Evolutionary conservation across 2,329 filamentous ascomycete genomes (phyloP).

Genomic region (Neonectria sp.): DNA sequence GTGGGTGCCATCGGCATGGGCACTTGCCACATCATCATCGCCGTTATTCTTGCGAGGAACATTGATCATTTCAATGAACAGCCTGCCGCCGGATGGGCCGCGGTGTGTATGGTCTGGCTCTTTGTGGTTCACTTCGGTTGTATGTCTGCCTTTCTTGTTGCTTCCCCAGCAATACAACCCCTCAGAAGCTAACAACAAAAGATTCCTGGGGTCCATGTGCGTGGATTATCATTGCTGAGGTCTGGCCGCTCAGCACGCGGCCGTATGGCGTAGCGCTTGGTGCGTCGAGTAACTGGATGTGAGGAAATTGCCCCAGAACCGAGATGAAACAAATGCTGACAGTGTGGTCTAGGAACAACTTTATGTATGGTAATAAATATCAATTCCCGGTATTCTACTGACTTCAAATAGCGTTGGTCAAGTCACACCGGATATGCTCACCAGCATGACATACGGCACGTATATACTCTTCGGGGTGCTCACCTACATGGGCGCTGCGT

Average conservation of each 20-base stretch:
- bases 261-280: slow-evolving; percentile 81
- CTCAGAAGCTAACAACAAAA: not conserved
- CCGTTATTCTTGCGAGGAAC: slow-evolving; percentile 76
- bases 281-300: slow-evolving; percentile 75
- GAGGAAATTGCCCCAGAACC: not conserved
- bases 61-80: slow-evolving; percentile 71
- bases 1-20: slow-evolving; percentile 80
- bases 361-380: slow-evolving; percentile 55
- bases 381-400: not conserved
- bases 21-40: slow-evolving; percentile 79
- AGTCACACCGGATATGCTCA: slow-evolving; percentile 78
- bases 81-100: slow-evolving; percentile 78
- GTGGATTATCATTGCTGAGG: slow-evolving; percentile 82
- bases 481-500: slow-evolving; percentile 72
- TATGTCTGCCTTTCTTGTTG: not conserved
- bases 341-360: slow-evolving; percentile 61
- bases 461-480: slow-evolving; percentile 80
- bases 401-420: slow-evolving; percentile 67
- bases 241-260: slow-evolving; percentile 80
- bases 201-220: slow-evolving; percentile 81
- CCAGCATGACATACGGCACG: slow-evolving; percentile 76
- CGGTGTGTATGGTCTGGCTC: slow-evolving; percentile 78
- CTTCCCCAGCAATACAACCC: not conserved
- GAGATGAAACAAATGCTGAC: slow-evolving; percentile 8
- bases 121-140: slow-evolving; percentile 82